These are phyloP conservation scores for Floccularia luteovirens DNA, from an alignment of 768 basidiomycete genomes.

Conservation along the genomic window DNA sequence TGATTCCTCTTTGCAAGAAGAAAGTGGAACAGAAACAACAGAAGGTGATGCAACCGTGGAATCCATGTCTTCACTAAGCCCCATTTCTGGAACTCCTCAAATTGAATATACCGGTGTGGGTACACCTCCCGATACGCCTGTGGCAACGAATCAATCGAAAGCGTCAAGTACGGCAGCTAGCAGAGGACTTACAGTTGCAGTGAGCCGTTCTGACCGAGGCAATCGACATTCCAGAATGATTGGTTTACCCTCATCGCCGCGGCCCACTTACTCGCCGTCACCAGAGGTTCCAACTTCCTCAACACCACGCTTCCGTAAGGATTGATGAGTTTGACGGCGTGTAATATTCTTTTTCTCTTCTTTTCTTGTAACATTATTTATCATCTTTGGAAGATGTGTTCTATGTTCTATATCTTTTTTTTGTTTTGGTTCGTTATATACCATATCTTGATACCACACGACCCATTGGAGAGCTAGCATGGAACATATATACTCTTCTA, in stretches of 20 bases:
- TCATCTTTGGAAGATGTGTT: constrained; percentile 4
- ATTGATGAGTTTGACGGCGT: constrained; percentile 12
- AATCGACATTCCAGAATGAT: constrained; percentile 60
- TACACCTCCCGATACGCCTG: constrained; percentile 34
- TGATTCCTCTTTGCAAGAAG: constrained; percentile 58
- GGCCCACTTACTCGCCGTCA: constrained; percentile 36
- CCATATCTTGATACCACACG: constrained; percentile 29
- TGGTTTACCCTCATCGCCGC: constrained; percentile 53
- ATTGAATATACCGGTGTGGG: constrained; percentile 20
- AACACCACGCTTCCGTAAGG: constrained; percentile 11
- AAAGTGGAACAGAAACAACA: constrained; percentile 68
- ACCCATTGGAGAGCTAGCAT: constrained; percentile 3
- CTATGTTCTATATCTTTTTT: constrained; percentile 10
- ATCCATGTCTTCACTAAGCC: constrained; percentile 37
- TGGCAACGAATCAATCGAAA: constrained; percentile 31
- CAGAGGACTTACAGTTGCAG: constrained; percentile 63
- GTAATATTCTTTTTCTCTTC: constrained; percentile 6
- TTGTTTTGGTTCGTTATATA: no score
- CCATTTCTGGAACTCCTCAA: constrained; percentile 18
- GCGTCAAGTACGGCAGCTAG: constrained; percentile 58
- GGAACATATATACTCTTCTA: neutral
- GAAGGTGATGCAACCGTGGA: constrained; percentile 48
- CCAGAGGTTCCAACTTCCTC: constrained; percentile 15
- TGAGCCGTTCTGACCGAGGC: constrained; percentile 40
- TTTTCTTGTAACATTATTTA: constrained; percentile 6